Evolutionary conservation across 2,329 filamentous ascomycete genomes (phyloP), one percentile per base, ranked within the genome.

Genomic region (Claviceps fusiformis): DNA sequence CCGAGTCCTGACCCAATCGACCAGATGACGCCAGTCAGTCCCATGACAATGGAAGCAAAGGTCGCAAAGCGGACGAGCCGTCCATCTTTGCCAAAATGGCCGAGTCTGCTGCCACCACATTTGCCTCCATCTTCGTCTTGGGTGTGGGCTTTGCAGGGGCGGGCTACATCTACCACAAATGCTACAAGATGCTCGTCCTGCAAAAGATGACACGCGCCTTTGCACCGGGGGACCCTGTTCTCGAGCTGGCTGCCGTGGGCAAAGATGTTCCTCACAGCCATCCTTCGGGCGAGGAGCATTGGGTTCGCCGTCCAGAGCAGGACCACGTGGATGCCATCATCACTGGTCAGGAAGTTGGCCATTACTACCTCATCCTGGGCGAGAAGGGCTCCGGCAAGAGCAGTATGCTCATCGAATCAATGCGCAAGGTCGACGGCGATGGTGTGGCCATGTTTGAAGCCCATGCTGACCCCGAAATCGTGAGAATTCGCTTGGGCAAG

Each of bases 361-460:
- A 95, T 65, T 98, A 98, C 65, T 88, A 93, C 69, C 78, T 98
- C 2, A 75, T 98, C 2, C 83, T 97, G 50, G 93, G 93, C 48
- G 93, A 97, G 66, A 97, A 98, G 71, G 93, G 93, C 5, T 95
- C 89, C 0, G 93, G 93, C 7, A 98, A 98, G 74, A 95, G 88
- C 57, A 95, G 88, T 61, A 97, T 98, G 93, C 73, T 98, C 39
- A 63, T 98, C 24, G 89, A 97, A 67, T 89, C 89, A 9, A 98
- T 98, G 92, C 83, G 85, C 54, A 95, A 95, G 68, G 85, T 91
- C 55, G 81, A 95, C 59, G 93, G 90, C 4, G 86, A 93, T 58
- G 89, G 89, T 27, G 85, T 92, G 48, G 86, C 91, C 61, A 95
- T 98, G 89, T 88, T 97, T 64, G 93, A 98, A 70, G 91, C 92